phyloP scores from a whole-genome alignment of 108 stramenopile species.

The Tribonema minus region DNA sequence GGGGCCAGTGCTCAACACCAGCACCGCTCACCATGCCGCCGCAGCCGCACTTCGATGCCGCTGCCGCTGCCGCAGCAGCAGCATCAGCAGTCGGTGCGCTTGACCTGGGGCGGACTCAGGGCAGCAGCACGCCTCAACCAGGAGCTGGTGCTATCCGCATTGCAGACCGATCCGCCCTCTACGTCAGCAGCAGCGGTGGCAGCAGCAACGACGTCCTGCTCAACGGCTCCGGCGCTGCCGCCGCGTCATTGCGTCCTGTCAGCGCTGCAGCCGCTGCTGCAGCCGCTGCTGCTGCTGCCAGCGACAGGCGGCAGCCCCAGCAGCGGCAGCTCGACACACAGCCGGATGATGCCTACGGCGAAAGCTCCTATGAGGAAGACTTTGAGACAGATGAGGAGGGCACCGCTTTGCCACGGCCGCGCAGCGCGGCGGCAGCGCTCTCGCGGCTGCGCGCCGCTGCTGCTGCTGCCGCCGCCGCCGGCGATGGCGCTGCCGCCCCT shows the following conservation, averaged over 20 bases:
- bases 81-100: not conserved
- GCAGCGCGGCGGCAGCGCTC: not conserved
- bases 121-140: too few relatives aligned
- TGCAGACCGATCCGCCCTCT: too few relatives aligned
- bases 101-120: not conserved
- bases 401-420: not conserved
- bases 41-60: conserved; percentile 35
- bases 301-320: not conserved
- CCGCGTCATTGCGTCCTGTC: not conserved
- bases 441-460: not conserved
- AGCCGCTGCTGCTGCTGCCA: too few relatives aligned
- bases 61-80: not conserved
- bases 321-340: not conserved
- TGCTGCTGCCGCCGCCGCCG: not conserved
- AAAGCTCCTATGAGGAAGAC: not conserved
- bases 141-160: too few relatives aligned
- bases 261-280: not conserved
- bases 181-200: too few relatives aligned
- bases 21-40: conserved; percentile 26
- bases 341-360: not conserved
- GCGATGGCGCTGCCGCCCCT: not conserved
- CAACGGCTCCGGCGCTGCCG: not conserved
- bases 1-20: conserved; percentile 44
- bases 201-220: too few relatives aligned
- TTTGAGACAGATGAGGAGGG: not conserved